phyloP scores from a whole-genome alignment of 768 basidiomycete species.

The Zangia roseola region DNA sequence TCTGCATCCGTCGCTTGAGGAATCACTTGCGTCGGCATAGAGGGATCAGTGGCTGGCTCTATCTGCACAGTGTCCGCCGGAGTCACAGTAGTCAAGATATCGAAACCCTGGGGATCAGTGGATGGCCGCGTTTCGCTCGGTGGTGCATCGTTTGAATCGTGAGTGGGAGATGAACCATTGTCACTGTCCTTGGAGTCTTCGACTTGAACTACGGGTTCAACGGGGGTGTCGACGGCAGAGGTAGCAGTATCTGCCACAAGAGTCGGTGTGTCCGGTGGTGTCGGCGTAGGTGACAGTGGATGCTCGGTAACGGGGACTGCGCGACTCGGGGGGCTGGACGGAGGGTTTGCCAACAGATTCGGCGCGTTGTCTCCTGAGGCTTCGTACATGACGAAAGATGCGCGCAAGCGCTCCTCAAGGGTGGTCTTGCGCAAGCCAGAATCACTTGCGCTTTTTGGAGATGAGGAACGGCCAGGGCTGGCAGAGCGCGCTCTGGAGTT shows the following conservation, averaged over 20 bases:
- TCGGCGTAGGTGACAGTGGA: constrained; percentile 43
- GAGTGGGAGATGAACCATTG: neutral
- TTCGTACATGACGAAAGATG: constrained; percentile 59
- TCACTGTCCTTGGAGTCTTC: constrained; percentile 1
- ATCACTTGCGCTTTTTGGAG: constrained; percentile 16
- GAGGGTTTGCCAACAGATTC: constrained; percentile 38
- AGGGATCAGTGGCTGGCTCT: neutral
- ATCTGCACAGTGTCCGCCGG: neutral
- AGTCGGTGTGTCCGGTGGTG: constrained; percentile 43
- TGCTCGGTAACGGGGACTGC: constrained; percentile 25
- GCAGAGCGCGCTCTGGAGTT: constrained; percentile 22
- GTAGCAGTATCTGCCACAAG: neutral
- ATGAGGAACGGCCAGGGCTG: constrained; percentile 24
- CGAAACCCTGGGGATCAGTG: neutral
- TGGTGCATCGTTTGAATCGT: neutral
- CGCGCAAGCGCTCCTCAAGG: constrained; percentile 76
- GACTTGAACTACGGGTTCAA: neutral
- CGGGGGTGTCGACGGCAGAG: neutral
- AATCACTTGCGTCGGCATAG: neutral
- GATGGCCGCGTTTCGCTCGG: neutral
- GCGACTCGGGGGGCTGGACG: constrained; percentile 35
- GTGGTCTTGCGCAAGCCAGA: constrained; percentile 48
- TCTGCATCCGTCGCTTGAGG: neutral
- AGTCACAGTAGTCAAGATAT: neutral
- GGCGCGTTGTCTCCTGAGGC: constrained; percentile 46